Percentiles rank a stretch among this genome's conserved stretches.
Evolutionary conservation across 495 filamentous ascomycete genomes (phyloP).

Genomic region (Collariella sp.): DNA sequence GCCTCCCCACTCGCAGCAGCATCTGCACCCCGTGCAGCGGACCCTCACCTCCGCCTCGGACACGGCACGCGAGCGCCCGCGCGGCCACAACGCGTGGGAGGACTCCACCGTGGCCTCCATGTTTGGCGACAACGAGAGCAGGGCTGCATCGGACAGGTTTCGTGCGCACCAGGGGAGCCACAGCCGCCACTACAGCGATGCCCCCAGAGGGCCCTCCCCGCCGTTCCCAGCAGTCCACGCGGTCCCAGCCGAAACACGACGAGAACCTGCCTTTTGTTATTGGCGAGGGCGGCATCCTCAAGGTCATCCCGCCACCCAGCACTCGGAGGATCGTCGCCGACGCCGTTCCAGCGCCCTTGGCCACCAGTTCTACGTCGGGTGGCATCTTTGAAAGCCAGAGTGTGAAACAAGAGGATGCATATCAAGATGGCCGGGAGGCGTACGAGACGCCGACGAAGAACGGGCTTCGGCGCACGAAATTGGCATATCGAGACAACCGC

Average conservation of each 20-base stretch:
- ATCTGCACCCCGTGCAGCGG: constrained; percentile 26
- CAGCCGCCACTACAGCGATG: constrained; percentile 23
- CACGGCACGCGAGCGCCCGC: constrained; percentile 14
- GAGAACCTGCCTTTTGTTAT: constrained; percentile 29
- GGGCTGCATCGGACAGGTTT: constrained; percentile 22
- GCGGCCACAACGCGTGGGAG: constrained; percentile 29
- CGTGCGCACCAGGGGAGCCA: constrained; percentile 20
- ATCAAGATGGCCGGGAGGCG: constrained; percentile 17
- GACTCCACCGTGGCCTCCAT: constrained; percentile 32
- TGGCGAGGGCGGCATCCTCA: constrained; percentile 27
- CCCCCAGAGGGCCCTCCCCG: constrained; percentile 1
- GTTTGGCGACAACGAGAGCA: constrained; percentile 27
- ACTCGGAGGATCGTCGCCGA: constrained; percentile 4
- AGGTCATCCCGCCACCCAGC: constrained; percentile 17
- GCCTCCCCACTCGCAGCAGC: constrained; percentile 13
- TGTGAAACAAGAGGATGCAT: constrained; percentile 16
- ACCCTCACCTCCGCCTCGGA: constrained; percentile 25
- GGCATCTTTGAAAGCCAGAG: constrained; percentile 17
- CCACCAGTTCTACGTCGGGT: constrained; percentile 6
- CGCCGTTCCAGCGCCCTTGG: constrained; percentile 1
- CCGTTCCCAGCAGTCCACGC: not conserved
- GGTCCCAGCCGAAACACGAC: constrained; percentile 8
- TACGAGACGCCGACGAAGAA: constrained; percentile 25
- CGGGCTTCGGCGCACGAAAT: constrained; percentile 17
- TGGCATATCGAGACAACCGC: constrained; percentile 23